A percentile compares a stretch with the other conserved stretches of the same genome.
These are phyloP conservation scores for Agrocybe chaxingu DNA, from an alignment of 768 basidiomycete genomes.

Conservation along the genomic window DNA sequence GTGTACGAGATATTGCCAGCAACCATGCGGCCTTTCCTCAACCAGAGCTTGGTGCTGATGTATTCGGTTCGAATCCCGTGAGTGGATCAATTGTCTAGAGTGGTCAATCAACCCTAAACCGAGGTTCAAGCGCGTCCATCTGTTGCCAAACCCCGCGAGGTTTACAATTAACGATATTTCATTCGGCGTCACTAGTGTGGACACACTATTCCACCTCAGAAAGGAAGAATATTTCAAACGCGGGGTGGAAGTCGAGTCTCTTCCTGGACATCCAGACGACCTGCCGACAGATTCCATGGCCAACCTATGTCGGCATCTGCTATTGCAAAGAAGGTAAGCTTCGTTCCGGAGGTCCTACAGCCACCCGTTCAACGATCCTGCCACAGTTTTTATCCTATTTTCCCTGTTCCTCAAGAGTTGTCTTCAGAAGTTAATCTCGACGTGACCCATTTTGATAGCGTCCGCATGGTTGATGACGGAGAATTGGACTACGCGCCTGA, in stretches of 20 bases:
- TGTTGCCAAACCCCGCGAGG: conserved; percentile 83
- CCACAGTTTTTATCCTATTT: conserved; percentile 89
- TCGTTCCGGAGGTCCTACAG: neutral
- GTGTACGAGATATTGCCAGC: conserved; percentile 76
- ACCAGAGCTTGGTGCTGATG: conserved; percentile 44
- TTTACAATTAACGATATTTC: conserved; percentile 84
- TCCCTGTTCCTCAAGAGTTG: conserved; percentile 77
- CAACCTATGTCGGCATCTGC: conserved; percentile 70
- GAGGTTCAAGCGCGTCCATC: conserved; percentile 58
- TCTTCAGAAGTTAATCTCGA: conserved; percentile 87
- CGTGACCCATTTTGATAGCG: conserved; percentile 64
- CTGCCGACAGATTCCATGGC: conserved; percentile 71
- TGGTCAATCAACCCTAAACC: neutral
- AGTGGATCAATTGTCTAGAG: conserved; percentile 15
- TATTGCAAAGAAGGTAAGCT: conserved; percentile 81
- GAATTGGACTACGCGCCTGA: conserved; percentile 64
- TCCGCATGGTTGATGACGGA: conserved; percentile 33
- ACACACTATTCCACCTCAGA: conserved; percentile 84
- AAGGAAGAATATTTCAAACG: conserved; percentile 78
- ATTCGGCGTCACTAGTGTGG: conserved; percentile 81
- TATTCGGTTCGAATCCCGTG: conserved; percentile 50
- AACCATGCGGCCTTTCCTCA: conserved; percentile 87
- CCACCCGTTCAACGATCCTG: too few species aligned
- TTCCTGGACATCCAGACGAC: conserved; percentile 38
- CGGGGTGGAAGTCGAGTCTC: conserved; percentile 58